phyloP scores from a whole-genome alignment of 2,329 filamentous ascomycete species.

The Cladophialophora chaetospira region DNA sequence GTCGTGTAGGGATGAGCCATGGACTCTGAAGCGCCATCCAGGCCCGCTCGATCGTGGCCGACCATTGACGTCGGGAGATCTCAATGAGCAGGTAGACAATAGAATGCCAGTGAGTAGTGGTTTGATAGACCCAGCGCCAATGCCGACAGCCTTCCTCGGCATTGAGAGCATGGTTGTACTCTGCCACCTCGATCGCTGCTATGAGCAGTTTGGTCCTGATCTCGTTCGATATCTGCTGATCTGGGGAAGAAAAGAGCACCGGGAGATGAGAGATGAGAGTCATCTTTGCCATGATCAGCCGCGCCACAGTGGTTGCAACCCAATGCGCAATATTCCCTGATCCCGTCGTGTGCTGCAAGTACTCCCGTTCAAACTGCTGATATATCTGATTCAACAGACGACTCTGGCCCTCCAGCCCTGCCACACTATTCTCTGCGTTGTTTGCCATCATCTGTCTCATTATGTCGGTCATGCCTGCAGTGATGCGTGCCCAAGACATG shows the following conservation, averaged over 20 bases:
- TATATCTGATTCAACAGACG: constrained; percentile 51
- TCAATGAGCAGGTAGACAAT: constrained; percentile 60
- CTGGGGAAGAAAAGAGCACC: constrained; percentile 44
- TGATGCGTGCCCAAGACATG: constrained; percentile 47
- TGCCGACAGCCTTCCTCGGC: constrained; percentile 51
- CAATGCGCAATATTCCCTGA: constrained; percentile 55
- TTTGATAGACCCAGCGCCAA: constrained; percentile 63
- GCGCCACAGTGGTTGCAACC: constrained; percentile 67
- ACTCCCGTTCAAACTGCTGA: constrained; percentile 46
- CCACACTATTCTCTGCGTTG: constrained; percentile 36
- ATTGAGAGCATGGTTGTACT: constrained; percentile 58
- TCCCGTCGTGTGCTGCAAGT: constrained; percentile 45
- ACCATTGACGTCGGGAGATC: constrained; percentile 50
- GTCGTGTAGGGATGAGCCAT: constrained; percentile 33
- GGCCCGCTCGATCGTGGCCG: constrained; percentile 49
- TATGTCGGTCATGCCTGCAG: constrained; percentile 41
- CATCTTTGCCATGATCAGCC: constrained; percentile 75
- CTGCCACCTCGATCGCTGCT: constrained; percentile 45
- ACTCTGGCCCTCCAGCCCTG: constrained; percentile 47
- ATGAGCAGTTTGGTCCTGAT: constrained; percentile 42
- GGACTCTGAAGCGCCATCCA: constrained; percentile 50
- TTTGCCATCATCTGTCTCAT: constrained; percentile 42
- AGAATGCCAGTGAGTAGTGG: constrained; percentile 62
- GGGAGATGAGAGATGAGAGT: constrained; percentile 76
- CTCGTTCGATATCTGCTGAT: constrained; percentile 40